Base-by-base conservation (phyloP, 768 basidiomycete species). In the Pulveroboletus sp. region DNA sequence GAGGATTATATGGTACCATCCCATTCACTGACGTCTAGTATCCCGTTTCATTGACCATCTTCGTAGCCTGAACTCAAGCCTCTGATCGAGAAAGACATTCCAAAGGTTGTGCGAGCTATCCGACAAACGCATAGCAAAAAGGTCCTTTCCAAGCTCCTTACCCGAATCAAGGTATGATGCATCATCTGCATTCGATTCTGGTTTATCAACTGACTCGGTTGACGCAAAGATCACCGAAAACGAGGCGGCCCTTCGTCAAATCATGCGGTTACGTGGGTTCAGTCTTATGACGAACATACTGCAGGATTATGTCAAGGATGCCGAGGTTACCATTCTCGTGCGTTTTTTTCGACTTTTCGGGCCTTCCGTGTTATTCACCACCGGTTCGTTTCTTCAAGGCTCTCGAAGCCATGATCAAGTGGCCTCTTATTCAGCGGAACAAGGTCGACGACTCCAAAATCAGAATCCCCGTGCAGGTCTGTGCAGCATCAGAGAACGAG, bases 191-290 rank as follows among this genome's bases (percentile, higher is more conserved):
- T 25, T 12, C 48, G 5, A 20, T 16, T 21, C 10, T 24, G 14
- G 6, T 12, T 17, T 7, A 16, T 21, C 21, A 13, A 17, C 29
- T 55, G n/a, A 55, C 32, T 40, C 11, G 24, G 21, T 23, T 37
- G 3, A 37, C 27, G 27, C 29, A 27, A 54, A 95, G 94, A 84
- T 95, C 49, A 95, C 95, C 2, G 82, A 87, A 33, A 91, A 95
- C 52, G 77, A 81, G 37, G 74, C 81, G 0, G 82, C 91, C 12
- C 72, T 93, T 21, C 77, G 90, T 25, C 84, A 92, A 64, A 76
- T 98, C 40, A 87, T 97, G 82, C 86, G 93, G 5, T 72, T 97
- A 61, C 91, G 97, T 62, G 94, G 94, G 2, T 90, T 94, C 65
- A 89, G 86, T 68, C 72, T 94, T 14, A 94, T 98, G 91, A 85